These are phyloP conservation scores for Gossypium thurberi DNA, from an alignment of 345 rosid species.

Conservation along the genomic window DNA sequence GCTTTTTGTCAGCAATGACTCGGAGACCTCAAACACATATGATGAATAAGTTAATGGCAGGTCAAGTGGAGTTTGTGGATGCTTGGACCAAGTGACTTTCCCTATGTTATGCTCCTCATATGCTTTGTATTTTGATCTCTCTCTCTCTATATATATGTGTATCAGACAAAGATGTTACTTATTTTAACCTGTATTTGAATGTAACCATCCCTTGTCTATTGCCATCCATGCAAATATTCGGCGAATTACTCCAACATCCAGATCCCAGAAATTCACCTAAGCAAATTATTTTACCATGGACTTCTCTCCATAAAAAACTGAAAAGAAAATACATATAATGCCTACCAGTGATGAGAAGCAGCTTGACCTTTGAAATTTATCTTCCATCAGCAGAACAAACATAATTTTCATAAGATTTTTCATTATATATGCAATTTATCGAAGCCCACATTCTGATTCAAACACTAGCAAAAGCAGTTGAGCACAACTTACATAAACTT, in stretches of 20 bases:
- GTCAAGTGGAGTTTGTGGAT: too few species aligned
- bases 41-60: neutral
- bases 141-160: too few species aligned
- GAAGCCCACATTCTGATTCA: neutral
- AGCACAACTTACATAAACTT: neutral
- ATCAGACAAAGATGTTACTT: too few species aligned
- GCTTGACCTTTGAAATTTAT: neutral
- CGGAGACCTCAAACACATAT: neutral
- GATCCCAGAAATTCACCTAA: too few species aligned
- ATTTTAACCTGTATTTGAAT: too few species aligned
- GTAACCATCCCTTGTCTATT: too few species aligned
- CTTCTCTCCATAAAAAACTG: neutral
- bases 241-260: too few species aligned
- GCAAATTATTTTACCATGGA: too few species aligned
- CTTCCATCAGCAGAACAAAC: neutral
- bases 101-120: too few species aligned
- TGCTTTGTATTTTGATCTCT: too few species aligned
- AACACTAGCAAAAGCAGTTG: neutral
- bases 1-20: neutral
- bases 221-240: too few species aligned
- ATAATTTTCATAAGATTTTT: neutral
- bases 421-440: neutral
- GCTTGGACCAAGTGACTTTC: too few species aligned
- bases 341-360: neutral
- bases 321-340: neutral